Evolutionary conservation across 768 basidiomycete species (phyloP).

Genomic region (Suillus placidus): DNA sequence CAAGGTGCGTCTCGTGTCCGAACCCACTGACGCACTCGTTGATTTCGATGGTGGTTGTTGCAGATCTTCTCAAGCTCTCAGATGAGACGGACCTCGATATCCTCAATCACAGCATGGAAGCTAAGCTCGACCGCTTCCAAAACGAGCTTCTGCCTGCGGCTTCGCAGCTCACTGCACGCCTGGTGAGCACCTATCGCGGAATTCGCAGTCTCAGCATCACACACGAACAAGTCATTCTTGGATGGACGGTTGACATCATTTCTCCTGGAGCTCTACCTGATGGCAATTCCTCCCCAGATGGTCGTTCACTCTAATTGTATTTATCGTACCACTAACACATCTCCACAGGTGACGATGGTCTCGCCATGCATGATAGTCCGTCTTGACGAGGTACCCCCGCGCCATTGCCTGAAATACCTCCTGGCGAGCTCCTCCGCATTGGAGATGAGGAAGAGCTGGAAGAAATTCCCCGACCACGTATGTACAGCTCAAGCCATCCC

Average conservation of each 20-base stretch:
- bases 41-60: neutral
- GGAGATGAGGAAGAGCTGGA: constrained; percentile 35
- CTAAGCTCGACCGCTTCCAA: neutral
- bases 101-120: neutral
- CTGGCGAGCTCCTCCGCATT: constrained; percentile 38
- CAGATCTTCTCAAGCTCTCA: neutral
- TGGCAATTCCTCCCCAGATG: constrained; percentile 31
- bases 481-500: constrained; percentile 30
- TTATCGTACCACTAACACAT: constrained; percentile 10
- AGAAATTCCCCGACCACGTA: constrained; percentile 27
- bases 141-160: neutral
- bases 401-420: no score
- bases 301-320: constrained; percentile 6
- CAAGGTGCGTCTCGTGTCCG: constrained; percentile 43
- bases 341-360: constrained; percentile 13
- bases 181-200: constrained; percentile 54
- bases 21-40: neutral
- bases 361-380: no score
- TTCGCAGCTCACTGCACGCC: neutral
- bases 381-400: no score
- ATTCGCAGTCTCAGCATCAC: constrained; percentile 82
- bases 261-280: constrained; percentile 38
- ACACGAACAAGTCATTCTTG: constrained; percentile 90
- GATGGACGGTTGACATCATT: constrained; percentile 91
- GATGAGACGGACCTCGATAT: neutral